A percentile compares a stretch with the other conserved stretches of the same genome.
Conservation (phyloP, 768 basidiomycete species). For the Amanita rubescens region DNA sequence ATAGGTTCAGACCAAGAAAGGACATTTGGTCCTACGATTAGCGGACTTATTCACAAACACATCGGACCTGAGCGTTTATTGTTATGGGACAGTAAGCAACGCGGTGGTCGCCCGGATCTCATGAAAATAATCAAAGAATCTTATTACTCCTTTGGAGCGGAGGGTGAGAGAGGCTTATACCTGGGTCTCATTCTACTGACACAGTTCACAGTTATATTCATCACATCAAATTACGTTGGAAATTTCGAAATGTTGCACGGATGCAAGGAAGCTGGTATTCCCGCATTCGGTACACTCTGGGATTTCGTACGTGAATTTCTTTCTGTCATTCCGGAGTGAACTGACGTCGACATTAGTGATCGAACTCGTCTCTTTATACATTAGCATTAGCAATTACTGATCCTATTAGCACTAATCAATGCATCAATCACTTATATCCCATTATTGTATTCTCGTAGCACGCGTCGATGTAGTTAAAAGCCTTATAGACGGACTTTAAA, state of each 20-base stretch:
- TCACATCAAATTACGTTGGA: slow-evolving; percentile 77
- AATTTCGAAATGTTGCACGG: slow-evolving; percentile 77
- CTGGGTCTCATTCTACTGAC: slow-evolving; percentile 2
- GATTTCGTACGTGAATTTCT: slow-evolving; percentile 41
- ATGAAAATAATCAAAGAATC: slow-evolving; percentile 70
- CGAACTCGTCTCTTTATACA: neutral
- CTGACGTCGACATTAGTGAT: neutral
- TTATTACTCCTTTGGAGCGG: slow-evolving; percentile 63
- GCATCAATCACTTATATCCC: neutral
- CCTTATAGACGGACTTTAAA: too few species aligned
- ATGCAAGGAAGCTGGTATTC: slow-evolving; percentile 62
- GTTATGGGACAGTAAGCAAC: slow-evolving; percentile 71
- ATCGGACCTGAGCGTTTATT: slow-evolving; percentile 66
- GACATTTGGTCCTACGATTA: slow-evolving; percentile 66
- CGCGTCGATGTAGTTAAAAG: neutral
- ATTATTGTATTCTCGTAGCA: neutral
- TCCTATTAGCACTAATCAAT: neutral
- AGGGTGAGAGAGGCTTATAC: slow-evolving; percentile 32
- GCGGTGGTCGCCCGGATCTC: slow-evolving; percentile 69
- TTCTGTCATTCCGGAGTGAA: too few species aligned
- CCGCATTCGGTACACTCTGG: slow-evolving; percentile 65
- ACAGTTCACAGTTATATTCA: slow-evolving; percentile 55
- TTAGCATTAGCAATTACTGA: neutral
- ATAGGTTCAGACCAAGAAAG: slow-evolving; percentile 75
- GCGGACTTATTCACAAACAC: slow-evolving; percentile 62